phyloP scores from a whole-genome alignment of 2,329 filamentous ascomycete genomes.

The Aspergillus sp. region DNA sequence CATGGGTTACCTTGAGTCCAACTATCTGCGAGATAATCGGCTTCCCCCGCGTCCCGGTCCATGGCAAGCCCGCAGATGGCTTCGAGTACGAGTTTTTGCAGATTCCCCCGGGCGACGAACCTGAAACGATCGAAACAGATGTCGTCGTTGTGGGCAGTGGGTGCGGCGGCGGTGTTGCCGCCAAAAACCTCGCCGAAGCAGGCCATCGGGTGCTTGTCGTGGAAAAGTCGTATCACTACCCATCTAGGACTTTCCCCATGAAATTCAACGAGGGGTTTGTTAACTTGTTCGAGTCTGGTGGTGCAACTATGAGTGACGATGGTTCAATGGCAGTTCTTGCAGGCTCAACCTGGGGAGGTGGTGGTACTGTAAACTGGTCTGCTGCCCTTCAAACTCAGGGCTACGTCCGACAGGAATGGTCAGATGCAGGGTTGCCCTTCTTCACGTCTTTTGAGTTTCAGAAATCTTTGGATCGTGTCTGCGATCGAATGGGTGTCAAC shows the following conservation, averaged over 20 bases:
- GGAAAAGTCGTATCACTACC: conserved; percentile 76
- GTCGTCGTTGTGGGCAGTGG: conserved; percentile 83
- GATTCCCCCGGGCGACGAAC: conserved; percentile 47
- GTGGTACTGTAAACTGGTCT: conserved; percentile 84
- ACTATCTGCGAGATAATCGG: conserved; percentile 48
- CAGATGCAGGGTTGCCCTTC: conserved; percentile 61
- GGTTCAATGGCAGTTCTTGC: conserved; percentile 58
- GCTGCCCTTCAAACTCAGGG: conserved; percentile 65
- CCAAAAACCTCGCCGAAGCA: conserved; percentile 74
- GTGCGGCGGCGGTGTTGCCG: conserved; percentile 76
- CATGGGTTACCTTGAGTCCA: conserved; percentile 51
- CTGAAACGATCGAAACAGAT: conserved; percentile 67
- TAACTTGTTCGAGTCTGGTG: conserved; percentile 67
- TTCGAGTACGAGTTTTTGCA: conserved; percentile 56
- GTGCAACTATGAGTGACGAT: conserved; percentile 54
- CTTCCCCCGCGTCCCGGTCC: conserved; percentile 50
- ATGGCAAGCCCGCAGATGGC: conserved; percentile 47
- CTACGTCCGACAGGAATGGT: conserved; percentile 78
- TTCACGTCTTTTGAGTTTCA: conserved; percentile 73
- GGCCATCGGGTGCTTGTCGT: conserved; percentile 73
- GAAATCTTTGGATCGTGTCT: conserved; percentile 73
- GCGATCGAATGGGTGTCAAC: conserved; percentile 70
- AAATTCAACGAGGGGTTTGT: conserved; percentile 53
- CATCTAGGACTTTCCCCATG: conserved; percentile 71
- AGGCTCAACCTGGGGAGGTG: conserved; percentile 76